Conservation (phyloP, 352 stramenopile genomes). For the Thraustotheca clavata region DNA sequence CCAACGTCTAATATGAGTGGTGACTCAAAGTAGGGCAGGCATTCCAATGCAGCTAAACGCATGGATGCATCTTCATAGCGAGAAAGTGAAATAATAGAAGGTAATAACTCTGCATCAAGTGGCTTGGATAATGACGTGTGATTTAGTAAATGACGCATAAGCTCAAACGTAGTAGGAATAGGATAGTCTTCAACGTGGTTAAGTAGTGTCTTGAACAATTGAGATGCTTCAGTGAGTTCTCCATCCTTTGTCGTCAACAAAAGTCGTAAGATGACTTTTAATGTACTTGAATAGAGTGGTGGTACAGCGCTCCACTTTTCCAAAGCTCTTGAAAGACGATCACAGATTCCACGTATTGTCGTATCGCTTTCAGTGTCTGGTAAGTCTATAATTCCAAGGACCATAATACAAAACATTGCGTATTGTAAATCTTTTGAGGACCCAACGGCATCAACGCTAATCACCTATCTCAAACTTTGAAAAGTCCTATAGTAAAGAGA, state of each 20-base stretch:
- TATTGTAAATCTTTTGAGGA: not conserved
- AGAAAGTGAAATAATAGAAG: not conserved
- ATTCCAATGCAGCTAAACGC: not conserved
- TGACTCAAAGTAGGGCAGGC: not conserved
- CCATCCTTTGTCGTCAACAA: not conserved
- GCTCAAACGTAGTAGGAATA: not conserved
- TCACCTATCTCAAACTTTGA: constrained; percentile 2
- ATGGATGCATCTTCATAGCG: not conserved
- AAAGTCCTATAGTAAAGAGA: not conserved
- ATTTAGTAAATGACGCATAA: not conserved
- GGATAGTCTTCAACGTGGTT: not conserved
- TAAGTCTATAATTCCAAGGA: not conserved
- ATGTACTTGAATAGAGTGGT: not conserved
- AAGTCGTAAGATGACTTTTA: not conserved
- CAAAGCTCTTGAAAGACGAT: not conserved
- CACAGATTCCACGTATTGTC: not conserved
- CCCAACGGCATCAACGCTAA: not conserved
- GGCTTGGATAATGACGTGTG: not conserved
- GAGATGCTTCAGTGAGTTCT: not conserved
- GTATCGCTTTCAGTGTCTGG: not conserved
- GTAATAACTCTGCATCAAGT: not conserved
- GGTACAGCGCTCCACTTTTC: not conserved
- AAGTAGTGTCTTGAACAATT: too few relatives aligned
- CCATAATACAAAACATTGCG: constrained; percentile 5
- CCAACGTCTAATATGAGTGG: not conserved